Evolutionary conservation across 208 protist genomes (phyloP).

Genomic region (Naegleria gruberi): DNA sequence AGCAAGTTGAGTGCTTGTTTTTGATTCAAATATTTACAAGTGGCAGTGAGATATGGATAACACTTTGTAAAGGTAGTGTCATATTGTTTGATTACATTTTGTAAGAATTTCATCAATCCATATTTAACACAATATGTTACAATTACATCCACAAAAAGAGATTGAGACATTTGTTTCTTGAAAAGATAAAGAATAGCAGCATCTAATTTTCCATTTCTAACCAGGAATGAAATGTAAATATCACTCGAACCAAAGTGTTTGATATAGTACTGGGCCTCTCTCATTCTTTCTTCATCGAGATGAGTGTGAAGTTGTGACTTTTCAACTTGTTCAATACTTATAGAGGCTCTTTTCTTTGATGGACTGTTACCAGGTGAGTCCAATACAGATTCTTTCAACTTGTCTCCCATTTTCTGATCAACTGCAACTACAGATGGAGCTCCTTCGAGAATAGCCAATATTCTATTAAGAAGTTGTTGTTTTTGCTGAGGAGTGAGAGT

Average conservation of each 20-base stretch:
- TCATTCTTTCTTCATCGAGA: not conserved
- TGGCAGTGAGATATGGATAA: not conserved
- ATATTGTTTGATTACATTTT: not conserved
- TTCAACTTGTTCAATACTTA: not conserved
- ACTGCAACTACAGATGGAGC: not conserved
- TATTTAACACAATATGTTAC: not conserved
- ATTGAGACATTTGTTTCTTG: not conserved
- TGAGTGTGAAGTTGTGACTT: not conserved
- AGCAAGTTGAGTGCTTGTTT: not conserved
- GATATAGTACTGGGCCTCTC: not conserved
- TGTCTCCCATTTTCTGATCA: not conserved
- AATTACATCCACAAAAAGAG: not conserved
- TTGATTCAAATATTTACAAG: slow-evolving; percentile 18
- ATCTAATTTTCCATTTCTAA: not conserved
- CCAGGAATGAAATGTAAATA: not conserved
- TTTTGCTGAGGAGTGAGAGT: not conserved
- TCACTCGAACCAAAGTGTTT: not conserved
- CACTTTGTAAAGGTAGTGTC: not conserved
- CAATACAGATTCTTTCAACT: not conserved
- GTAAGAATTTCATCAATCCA: not conserved
- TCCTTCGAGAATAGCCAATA: not conserved
- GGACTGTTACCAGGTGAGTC: not conserved
- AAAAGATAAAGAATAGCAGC: not conserved
- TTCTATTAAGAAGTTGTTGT: not conserved
- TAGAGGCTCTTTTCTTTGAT: not conserved